Conservation (phyloP, 768 basidiomycete genomes). For the Tricholoma matsutake region DNA sequence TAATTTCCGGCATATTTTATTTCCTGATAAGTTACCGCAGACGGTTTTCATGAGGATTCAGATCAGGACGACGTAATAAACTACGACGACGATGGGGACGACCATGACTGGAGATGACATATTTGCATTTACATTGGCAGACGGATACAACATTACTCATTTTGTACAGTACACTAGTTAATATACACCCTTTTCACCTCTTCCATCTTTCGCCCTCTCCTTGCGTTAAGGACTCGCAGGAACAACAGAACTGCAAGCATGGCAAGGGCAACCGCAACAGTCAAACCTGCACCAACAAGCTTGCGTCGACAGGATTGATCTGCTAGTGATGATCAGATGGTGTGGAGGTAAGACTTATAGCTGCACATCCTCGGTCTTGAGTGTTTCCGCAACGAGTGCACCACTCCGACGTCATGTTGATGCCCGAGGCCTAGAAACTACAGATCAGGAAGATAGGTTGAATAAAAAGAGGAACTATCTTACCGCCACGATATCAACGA, state of each 20-base stretch:
- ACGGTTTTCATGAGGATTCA: slow-evolving; percentile 55
- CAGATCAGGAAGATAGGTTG: background rate
- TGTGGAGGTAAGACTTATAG: slow-evolving; percentile 38
- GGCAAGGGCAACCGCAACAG: slow-evolving; percentile 38
- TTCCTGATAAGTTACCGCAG: slow-evolving; percentile 26
- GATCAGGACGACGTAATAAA: slow-evolving; percentile 43
- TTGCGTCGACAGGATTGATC: slow-evolving; percentile 59
- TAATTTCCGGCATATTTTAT: slow-evolving; percentile 2
- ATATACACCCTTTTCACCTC: slow-evolving; percentile 8
- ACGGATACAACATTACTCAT: background rate
- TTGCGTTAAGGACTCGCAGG: slow-evolving; percentile 35
- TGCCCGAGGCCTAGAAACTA: slow-evolving; percentile 40
- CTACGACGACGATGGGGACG: slow-evolving; percentile 28
- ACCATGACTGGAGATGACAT: slow-evolving; percentile 14
- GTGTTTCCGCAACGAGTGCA: slow-evolving; percentile 57
- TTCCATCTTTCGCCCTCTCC: slow-evolving; percentile 9
- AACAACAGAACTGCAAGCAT: slow-evolving; percentile 38
- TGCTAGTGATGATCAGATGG: slow-evolving; percentile 27
- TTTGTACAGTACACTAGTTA: background rate
- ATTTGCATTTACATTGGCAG: background rate
- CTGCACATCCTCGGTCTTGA: slow-evolving; percentile 54
- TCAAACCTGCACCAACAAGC: slow-evolving; percentile 61
- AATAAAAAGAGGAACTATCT: slow-evolving; percentile 3
- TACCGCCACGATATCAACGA: slow-evolving; percentile 41
- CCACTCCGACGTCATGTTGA: slow-evolving; percentile 56